These are phyloP conservation scores for Cyclospora cayetanensis DNA, from an alignment of 169 alveolate genomes.

Conservation along the genomic window DNA sequence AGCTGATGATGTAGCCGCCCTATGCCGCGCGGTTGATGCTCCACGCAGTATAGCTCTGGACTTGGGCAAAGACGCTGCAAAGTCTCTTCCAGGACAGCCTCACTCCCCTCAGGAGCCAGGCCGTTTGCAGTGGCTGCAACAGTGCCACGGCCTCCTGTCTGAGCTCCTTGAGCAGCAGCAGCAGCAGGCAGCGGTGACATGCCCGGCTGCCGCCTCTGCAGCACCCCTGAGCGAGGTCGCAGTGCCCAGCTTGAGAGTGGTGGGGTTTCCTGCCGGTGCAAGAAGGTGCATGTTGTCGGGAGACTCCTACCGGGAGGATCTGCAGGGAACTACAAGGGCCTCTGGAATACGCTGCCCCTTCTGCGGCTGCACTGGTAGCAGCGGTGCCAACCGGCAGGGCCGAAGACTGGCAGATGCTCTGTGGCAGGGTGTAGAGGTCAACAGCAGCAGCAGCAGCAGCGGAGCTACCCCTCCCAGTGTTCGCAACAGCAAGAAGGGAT, in stretches of 20 bases:
- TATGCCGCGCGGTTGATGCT: not conserved
- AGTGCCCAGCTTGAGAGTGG: not conserved
- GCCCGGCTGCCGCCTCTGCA: not conserved
- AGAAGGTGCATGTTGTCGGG: not conserved
- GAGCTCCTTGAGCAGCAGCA: not conserved
- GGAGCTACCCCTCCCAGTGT: not conserved
- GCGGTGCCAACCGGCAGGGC: not conserved
- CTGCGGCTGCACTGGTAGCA: not conserved
- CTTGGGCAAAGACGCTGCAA: not conserved
- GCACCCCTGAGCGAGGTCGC: not conserved
- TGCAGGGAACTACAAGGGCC: too few species aligned
- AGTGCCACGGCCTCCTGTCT: not conserved
- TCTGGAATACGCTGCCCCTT: not conserved
- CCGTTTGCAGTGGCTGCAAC: not conserved
- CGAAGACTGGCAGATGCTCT: not conserved
- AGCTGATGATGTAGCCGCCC: not conserved
- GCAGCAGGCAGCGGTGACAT: not conserved
- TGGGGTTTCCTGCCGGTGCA: not conserved
- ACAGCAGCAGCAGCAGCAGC: constrained; percentile 1
- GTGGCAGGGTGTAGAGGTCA: not conserved
- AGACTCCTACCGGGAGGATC: not conserved
- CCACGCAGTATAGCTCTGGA: not conserved
- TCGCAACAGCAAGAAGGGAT: not conserved
- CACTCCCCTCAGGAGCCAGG: not conserved
- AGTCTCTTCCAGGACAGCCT: not conserved